Conservation (phyloP, 2,329 filamentous ascomycete species). For the Phyllosticta ampelicida region DNA sequence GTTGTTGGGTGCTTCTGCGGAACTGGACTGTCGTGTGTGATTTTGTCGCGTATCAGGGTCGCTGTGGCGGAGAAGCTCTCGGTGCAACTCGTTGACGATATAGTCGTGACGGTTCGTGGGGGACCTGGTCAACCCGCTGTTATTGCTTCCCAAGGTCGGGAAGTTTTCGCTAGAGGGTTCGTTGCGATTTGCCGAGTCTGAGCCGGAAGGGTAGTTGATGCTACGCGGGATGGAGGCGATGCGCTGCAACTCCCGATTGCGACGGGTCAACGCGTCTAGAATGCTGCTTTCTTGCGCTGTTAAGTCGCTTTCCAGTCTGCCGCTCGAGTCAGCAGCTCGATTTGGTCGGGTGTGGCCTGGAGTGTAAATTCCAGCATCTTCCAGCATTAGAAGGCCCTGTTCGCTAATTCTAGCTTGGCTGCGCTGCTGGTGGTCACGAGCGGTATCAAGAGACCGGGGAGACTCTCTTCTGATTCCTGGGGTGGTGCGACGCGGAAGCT, state of each 20-base stretch:
- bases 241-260: slow-evolving; percentile 23
- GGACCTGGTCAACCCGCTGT: not conserved
- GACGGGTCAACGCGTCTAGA: slow-evolving; percentile 34
- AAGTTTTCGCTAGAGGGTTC: slow-evolving; percentile 1
- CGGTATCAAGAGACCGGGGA: not conserved
- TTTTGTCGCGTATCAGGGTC: not conserved
- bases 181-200: not conserved
- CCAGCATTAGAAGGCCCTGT: not conserved
- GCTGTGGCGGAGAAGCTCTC: not conserved
- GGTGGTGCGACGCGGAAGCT: not conserved
- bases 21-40: not conserved
- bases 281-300: slow-evolving; percentile 36
- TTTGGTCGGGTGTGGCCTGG: not conserved
- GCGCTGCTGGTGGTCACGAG: not conserved
- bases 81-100: not conserved
- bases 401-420: not conserved
- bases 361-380: not conserved
- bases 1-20: not conserved
- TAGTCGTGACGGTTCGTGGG: not conserved
- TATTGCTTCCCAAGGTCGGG: slow-evolving; percentile 3
- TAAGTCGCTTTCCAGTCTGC: slow-evolving; percentile 28
- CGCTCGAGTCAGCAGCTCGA: not conserved
- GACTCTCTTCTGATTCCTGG: not conserved
- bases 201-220: slow-evolving; percentile 29
- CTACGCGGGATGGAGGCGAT: slow-evolving; percentile 26